Evolutionary conservation across 2,329 filamentous ascomycete genomes (phyloP), one percentile per base, ranked within the genome.

Genomic region (Ophiostoma pallidulum): DNA sequence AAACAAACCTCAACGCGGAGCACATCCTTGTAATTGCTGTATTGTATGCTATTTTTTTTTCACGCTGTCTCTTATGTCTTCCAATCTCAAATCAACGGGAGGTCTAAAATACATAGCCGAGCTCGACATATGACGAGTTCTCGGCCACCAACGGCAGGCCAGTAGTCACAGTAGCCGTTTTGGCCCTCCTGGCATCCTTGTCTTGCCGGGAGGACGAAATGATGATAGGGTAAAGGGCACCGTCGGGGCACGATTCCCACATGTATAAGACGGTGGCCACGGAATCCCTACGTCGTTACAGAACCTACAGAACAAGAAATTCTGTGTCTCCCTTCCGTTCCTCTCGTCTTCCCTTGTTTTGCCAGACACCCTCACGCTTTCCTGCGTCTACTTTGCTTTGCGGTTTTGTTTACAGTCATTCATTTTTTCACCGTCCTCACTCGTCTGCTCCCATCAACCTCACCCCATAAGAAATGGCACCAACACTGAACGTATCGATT

Each of bases 41-140:
- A n/a, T n/a, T 45, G 20, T 35, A 19, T 8, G 16, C 6, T 28
- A 6, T 38, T 24, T 28, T 13, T 29, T 22, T 43, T 33, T 8
- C 8, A 6, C 8, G 28, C 14, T 18, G 6, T 18, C 19, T 12
- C 13, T 13, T 46, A n/a, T 12, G 16, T 41, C 44, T 28, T 28
- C 35, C 33, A 31, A 19, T 24, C 28, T n/a, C 24, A n/a, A 38
- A n/a, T n/a, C n/a, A n/a, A n/a, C n/a, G n/a, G 22, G 33, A 37
- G 29, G n/a, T 16, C 35, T 41, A 36, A 41, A 38, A 43, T 38
- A 42, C 39, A 33, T 48, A 43, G 39, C 39, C 33, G 24, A 37
- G 39, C 45, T 42, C 8, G 24, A 41, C 22, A 18, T 24, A 43
- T 43, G 45, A 48, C 39, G 45, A 42, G 29, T 48, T 14, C 37